A percentile compares a stretch with the other conserved stretches of the same genome.
These are phyloP conservation scores for Phragmites australis DNA, from an alignment of 176 grass and related monocot species.

Conservation along the genomic window DNA sequence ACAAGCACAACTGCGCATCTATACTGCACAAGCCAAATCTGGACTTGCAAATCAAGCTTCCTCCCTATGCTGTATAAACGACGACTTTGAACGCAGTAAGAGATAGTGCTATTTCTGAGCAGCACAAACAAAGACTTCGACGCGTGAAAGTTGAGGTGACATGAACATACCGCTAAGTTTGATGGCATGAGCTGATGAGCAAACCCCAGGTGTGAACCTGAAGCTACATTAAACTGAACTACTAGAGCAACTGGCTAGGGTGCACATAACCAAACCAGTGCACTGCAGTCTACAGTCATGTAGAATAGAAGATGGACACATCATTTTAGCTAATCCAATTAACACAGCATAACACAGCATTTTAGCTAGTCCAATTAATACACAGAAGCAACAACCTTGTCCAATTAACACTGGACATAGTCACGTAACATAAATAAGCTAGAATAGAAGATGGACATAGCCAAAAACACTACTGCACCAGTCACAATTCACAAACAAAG, in stretches of 20 bases:
- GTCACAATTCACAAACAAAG: too few relatives aligned
- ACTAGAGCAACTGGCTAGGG: background rate
- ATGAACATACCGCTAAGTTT: background rate
- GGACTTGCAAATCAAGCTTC: slow-evolving; percentile 82
- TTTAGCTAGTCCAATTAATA: too few relatives aligned
- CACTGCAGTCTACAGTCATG: background rate
- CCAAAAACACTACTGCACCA: too few relatives aligned
- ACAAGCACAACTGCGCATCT: too few relatives aligned
- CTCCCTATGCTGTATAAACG: slow-evolving; percentile 64
- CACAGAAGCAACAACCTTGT: too few relatives aligned
- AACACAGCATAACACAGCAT: too few relatives aligned
- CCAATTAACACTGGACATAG: too few relatives aligned
- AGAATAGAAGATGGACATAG: too few relatives aligned
- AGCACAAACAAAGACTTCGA: background rate
- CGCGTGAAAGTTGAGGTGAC: background rate
- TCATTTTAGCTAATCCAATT: too few relatives aligned
- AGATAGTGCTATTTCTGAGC: background rate
- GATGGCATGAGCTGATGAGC: background rate
- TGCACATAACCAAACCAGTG: background rate
- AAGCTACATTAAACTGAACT: slow-evolving; percentile 1
- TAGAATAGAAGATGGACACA: too few relatives aligned
- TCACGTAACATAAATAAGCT: too few relatives aligned
- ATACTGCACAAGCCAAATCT: too few relatives aligned
- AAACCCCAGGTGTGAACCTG: background rate
- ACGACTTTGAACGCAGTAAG: background rate